Evolutionary conservation across 2,329 filamentous ascomycete species (phyloP), one percentile per base, ranked within the genome.

Genomic region (Hymenoscyphus fraxineus): DNA sequence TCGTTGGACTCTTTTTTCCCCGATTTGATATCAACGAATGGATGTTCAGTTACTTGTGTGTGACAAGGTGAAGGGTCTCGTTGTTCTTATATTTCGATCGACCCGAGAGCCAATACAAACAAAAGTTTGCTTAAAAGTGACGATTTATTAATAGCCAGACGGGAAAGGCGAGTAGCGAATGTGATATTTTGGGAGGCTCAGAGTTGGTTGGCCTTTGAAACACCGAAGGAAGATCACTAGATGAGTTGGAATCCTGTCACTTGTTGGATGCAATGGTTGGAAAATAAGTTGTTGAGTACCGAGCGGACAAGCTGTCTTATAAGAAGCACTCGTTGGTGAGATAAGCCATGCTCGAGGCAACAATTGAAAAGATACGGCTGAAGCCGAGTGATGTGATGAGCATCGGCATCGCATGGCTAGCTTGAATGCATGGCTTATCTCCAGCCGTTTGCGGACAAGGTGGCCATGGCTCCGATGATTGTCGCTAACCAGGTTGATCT

Each of bases 131-230:
- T 44, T 51, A 19, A 22, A 19, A 51, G n/a, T 19, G 16, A 51
- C n/a, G 9, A 32, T 22, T 57, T 57, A 38, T 57, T n/a, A 57
- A 57, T 38, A 32, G 32, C 31, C 10, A 9, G 55, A 57, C 13
- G 27, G 27, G 27, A 57, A 6, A 57, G 55, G 32, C 31, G 31
- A 32, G 27, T 57, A 57, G 55, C 55, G 47, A 54, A 22, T 57
- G 15, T 57, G 55, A 57, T n/a, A 27, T 35, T 13, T 35, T 57
- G 32, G 31, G 31, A 57, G 55, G 55, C 32, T 38, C 31, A 57
- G 13, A 57, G 32, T 35, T 57, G 27, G 55, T 57, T 32, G 22
- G 38, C 57, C 57, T 59, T 59, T 39, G 57, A 59, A 59, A 59
- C 55, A 35, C 55, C n/a, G 55, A 19, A 16, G 57, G 57, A 41